Percentiles rank a stretch among this genome's conserved stretches.
Conservation (phyloP, 208 protist genomes). For the Jaenimonas drosophilae region DNA sequence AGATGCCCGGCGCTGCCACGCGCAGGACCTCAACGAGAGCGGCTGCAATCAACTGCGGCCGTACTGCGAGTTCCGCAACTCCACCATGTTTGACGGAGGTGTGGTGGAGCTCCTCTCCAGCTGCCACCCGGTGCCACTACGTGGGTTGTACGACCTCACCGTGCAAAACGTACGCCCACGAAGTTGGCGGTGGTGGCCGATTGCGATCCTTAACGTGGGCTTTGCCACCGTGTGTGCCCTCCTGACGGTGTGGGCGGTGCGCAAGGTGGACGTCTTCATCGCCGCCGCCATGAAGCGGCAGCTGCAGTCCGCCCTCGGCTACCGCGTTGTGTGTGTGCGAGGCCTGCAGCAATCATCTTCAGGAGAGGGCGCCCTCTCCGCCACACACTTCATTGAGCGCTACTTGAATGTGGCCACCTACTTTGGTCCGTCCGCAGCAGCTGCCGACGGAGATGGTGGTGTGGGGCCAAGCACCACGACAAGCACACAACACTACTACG, state of each 20-base stretch:
- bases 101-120: constrained; percentile 10
- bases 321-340: constrained; percentile 67
- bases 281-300: constrained; percentile 46
- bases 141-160: constrained; percentile 74
- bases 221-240: constrained; percentile 46
- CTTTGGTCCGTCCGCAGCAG: constrained; percentile 15
- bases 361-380: constrained; percentile 16
- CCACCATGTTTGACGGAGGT: neutral
- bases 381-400: constrained; percentile 13
- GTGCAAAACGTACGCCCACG: constrained; percentile 53
- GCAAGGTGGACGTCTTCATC: constrained; percentile 37
- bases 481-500: neutral
- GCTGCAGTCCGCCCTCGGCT: constrained; percentile 52
- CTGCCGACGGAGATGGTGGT: neutral
- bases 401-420: constrained; percentile 42
- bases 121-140: constrained; percentile 43
- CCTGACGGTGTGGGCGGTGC: constrained; percentile 35
- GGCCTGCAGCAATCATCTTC: constrained; percentile 15
- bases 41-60: constrained; percentile 34
- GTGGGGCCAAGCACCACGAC: neutral
- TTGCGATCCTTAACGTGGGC: constrained; percentile 48
- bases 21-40: constrained; percentile 31
- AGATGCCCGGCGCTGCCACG: constrained; percentile 40
- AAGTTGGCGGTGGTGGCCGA: constrained; percentile 41
- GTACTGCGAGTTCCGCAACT: constrained; percentile 33